Evolutionary conservation across 768 basidiomycete species (phyloP), one percentile per base, ranked within the genome.

Genomic region (Boletus subparvulus): DNA sequence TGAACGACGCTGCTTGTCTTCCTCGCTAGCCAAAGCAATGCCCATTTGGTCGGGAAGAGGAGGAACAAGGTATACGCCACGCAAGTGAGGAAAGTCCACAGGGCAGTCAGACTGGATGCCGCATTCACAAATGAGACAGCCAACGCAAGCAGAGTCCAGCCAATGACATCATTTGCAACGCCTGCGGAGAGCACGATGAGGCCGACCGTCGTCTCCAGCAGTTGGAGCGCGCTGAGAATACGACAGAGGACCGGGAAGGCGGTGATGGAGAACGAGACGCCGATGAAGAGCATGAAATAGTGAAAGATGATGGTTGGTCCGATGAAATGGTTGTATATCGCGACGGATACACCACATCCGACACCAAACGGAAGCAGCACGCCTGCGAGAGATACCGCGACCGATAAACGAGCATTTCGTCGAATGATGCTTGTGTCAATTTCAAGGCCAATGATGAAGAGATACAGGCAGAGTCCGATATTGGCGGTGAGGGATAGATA

Each of bases 41-140:
- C 79, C 50, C 75, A 74, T 64, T 80, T 86, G 40, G 84, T 79
- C 0, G 87, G 83, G 69, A 90, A 85, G 8, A 94, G 74, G 6
- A 97, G 74, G 66, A 96, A 73, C 1, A 95, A 61, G 0, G 87
- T 83, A 86, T 89, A 98, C 1, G 81, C 96, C 9, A 95, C 72
- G 52, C 91, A 90, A 6, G 79, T 73, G 2, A 98, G 77, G 24
- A 99, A 80, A 56, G 94, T 87, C 73, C 86, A 98, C 6, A 98
- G 73, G 0, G 96, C 94, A 0, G 86, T 91, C 0, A 94, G 74
- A 0, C 93, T 93, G 0, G 85, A 81, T 1, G 85, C 82, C 0
- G 94, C 91, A 59, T 96, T 97, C 52, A 95, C 94, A 17, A 99
- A 82, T 0, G 96, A 92, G 11, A 98, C 88, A 24, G 88, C 90